Evolutionary conservation across 345 rosid genomes (phyloP).

Genomic region (Camelina laxa): DNA sequence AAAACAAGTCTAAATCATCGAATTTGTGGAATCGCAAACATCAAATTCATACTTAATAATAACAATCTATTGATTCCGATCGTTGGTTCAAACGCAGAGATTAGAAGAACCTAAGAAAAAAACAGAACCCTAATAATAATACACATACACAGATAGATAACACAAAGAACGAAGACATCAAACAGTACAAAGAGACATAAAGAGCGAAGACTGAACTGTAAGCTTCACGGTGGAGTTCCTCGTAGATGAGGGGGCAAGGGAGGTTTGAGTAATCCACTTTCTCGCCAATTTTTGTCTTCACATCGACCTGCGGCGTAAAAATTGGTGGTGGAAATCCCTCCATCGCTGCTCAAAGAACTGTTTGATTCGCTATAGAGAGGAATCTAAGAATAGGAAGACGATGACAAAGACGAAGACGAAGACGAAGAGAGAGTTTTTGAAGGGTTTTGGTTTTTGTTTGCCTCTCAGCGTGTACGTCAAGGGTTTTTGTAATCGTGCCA

Average conservation of each 20-base stretch:
- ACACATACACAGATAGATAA: neutral
- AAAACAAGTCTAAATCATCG: neutral
- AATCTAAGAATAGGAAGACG: constrained; percentile 6
- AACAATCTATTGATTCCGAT: neutral
- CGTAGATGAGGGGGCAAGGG: constrained; percentile 83
- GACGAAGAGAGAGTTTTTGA: neutral
- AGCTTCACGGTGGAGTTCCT: constrained; percentile 86
- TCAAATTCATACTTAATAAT: neutral
- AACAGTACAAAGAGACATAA: neutral
- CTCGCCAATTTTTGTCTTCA: constrained; percentile 43
- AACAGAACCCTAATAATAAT: neutral
- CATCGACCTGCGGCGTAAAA: constrained; percentile 19
- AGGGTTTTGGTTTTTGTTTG: neutral
- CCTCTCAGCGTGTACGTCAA: neutral
- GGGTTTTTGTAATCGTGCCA: neutral
- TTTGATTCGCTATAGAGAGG: neutral
- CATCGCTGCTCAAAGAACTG: constrained; percentile 41
- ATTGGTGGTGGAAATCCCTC: constrained; percentile 50
- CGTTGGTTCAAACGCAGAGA: neutral
- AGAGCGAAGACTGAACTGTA: constrained; percentile 52
- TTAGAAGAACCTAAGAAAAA: neutral
- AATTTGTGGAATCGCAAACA: neutral
- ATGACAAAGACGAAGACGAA: neutral
- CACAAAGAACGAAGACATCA: neutral
- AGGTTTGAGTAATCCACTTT: constrained; percentile 73